Conservation (phyloP, 345 rosid genomes). For the Pelargonium nanum region DNA sequence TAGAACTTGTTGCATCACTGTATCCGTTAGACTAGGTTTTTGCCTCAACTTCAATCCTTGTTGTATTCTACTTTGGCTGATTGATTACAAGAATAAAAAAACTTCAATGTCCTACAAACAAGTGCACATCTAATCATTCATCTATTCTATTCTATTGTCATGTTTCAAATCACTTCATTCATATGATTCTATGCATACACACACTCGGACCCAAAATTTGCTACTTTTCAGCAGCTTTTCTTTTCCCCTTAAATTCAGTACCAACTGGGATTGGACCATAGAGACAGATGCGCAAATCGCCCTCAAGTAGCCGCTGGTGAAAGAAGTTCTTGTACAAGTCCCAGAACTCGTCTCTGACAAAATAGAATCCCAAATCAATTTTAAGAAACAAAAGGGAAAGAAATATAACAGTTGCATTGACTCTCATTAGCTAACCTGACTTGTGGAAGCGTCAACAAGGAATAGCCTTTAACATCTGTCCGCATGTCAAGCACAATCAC, state of each 20-base stretch:
- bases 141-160: too few species aligned
- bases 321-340: constrained; percentile 67
- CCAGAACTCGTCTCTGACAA: constrained; percentile 82
- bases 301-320: constrained; percentile 43
- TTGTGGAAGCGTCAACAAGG: constrained; percentile 77
- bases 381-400: neutral
- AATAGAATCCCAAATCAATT: neutral
- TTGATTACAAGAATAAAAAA: too few species aligned
- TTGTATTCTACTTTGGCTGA: too few species aligned
- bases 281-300: constrained; percentile 48
- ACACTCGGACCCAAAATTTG: neutral
- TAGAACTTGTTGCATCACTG: too few species aligned
- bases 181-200: neutral
- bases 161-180: too few species aligned
- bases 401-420: neutral
- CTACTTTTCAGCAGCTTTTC: neutral
- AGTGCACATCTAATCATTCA: too few species aligned
- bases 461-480: constrained; percentile 65
- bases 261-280: constrained; percentile 34
- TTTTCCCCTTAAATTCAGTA: neutral
- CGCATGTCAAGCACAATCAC: constrained; percentile 56
- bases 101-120: neutral
- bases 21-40: too few species aligned
- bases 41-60: too few species aligned
- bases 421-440: constrained; percentile 44